A percentile compares a stretch with the other conserved stretches of the same genome.
Evolutionary conservation across 106 monocot species (phyloP).

Genomic region (Allium sativum): DNA sequence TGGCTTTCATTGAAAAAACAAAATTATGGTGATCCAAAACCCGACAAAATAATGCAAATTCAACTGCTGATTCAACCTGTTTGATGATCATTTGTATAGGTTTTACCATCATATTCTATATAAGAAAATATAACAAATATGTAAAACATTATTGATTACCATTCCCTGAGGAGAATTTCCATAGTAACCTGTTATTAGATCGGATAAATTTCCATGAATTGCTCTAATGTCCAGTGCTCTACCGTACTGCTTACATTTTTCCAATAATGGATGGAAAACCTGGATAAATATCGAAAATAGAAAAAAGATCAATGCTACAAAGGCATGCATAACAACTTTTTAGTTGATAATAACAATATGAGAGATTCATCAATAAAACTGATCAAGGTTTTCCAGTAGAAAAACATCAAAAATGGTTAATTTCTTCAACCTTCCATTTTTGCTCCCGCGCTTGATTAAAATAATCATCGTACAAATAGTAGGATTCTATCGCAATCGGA

Average conservation of each 20-base stretch:
- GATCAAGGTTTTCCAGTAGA: not conserved
- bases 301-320: not conserved
- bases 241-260: conserved; percentile 97
- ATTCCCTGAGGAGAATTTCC: conserved; percentile 99
- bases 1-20: conserved; percentile 99
- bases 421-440: conserved; percentile 54
- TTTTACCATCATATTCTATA: too few species aligned
- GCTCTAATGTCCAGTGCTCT: conserved; percentile 97
- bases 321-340: not conserved
- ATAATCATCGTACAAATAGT: too few species aligned
- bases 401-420: not conserved
- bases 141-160: conserved; percentile 28
- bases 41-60: conserved; percentile 95
- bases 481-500: too few species aligned
- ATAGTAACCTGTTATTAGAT: conserved; percentile 98
- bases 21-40: conserved; percentile 93
- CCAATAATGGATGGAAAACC: conserved; percentile 94
- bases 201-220: conserved; percentile 99
- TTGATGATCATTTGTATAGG: not conserved
- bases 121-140: too few species aligned
- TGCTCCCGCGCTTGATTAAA: too few species aligned
- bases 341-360: not conserved
- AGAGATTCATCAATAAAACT: not conserved
- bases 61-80: conserved; percentile 99
- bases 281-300: conserved; percentile 8